Evolutionary conservation across 148 eudicot species (phyloP).

Genomic region (Oxyria digyna): DNA sequence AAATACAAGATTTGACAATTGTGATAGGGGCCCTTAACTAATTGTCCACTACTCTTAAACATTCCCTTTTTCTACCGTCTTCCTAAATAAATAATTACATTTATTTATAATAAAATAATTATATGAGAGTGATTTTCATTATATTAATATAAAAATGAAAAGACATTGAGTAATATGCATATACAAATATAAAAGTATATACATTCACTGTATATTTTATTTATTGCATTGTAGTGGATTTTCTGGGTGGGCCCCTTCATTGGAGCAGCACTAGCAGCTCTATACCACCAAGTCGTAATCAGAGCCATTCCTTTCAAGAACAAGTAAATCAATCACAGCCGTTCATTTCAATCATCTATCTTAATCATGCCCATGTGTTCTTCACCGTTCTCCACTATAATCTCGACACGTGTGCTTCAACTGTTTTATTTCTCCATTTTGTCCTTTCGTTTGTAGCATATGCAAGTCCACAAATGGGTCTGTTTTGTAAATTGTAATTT

Average conservation of each 20-base stretch:
- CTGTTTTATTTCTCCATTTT: not conserved
- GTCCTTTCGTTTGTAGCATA: not conserved
- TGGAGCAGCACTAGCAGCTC: slow-evolving; percentile 59
- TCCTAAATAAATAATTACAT: too few relatives aligned
- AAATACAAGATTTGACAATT: not conserved
- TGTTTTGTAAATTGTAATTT: slow-evolving; percentile 2
- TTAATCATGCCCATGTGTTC: not conserved
- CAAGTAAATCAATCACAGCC: slow-evolving; percentile 20
- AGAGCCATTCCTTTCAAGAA: slow-evolving; percentile 66
- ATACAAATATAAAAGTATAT: too few relatives aligned
- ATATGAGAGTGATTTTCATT: too few relatives aligned
- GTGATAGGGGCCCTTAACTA: not conserved
- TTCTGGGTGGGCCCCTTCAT: slow-evolving; percentile 77
- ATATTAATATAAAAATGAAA: too few relatives aligned
- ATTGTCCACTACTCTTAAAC: not conserved
- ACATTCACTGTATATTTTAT: not conserved
- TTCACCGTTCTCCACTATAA: not conserved
- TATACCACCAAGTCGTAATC: slow-evolving; percentile 57
- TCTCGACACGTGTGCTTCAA: slow-evolving; percentile 2
- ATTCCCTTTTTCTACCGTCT: too few relatives aligned
- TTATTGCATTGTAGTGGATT: slow-evolving; percentile 34
- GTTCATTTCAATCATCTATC: not conserved
- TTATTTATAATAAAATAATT: too few relatives aligned
- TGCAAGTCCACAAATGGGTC: not conserved
- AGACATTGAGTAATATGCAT: too few relatives aligned